Evolutionary conservation across 2,329 filamentous ascomycete species (phyloP), one percentile per base, ranked within the genome.

Genomic region (Trichoderma sp.): DNA sequence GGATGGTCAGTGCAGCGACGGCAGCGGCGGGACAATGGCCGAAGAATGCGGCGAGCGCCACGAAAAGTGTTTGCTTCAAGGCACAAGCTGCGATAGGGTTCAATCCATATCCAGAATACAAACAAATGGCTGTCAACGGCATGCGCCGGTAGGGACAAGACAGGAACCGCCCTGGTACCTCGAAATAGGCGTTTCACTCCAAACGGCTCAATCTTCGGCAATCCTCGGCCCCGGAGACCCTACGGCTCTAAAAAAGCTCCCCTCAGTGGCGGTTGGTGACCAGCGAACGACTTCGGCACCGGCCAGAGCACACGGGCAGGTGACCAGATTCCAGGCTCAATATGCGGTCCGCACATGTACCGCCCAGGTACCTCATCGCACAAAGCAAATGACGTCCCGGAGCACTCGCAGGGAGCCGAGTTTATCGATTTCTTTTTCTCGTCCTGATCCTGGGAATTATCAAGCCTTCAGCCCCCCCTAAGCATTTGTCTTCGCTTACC

Each of bases 141-240:
- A 49, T 49, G 46, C 46, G 21, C n/a, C 26, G 28, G 26, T 7
- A n/a, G 18, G 26, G 11, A 55, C 16, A 32, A 21, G 30, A 30
- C 5, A 24, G n/a, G 4, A 13, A 49, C 46, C 43, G 24, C 46
- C 49, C 59, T 61, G 24, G 55, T 37, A 32, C 28, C 26, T 43
- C 16, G 55, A 34, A 59, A 3, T 59, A 30, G n/a, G 46, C 43
- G 18, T 34, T 37, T 61, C 59, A 34, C 21, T 11, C 21, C 21
- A 24, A 24, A 24, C 66, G 66, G 66, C 66, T 67, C 55, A 49
- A 49, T 59, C 51, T 54, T 70, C 71, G 73, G 73, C 69, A 70
- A 73, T 73, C 70, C 69, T 72, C 70, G 64, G 71, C 70, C 37
- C 65, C 55, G 26, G 65, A 59, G 65, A 55, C 46, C 68, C 56